Base-by-base conservation (phyloP, 1,139 yeast species). In the Blastobotrys raffinosifermentans region DNA sequence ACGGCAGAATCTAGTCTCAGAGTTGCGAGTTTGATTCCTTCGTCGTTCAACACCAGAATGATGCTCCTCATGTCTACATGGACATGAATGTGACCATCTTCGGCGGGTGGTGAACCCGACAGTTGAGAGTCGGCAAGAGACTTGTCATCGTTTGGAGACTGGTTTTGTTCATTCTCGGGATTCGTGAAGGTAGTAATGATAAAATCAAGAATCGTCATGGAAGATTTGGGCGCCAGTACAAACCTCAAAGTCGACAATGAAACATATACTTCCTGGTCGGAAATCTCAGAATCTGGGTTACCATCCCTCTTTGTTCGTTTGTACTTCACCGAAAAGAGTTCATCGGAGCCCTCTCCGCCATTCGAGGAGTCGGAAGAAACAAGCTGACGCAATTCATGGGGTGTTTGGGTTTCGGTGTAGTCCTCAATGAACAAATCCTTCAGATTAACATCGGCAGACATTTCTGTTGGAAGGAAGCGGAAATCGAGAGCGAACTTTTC, bases 101-200 rank as follows among this genome's bases (percentile, higher is more conserved):
- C 23, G 25, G 37, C 19, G 11, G 49, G 15, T n/a, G 7, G 7
- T 6, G 7, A 6, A 25, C 15, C 15, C 7, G 27, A 21, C 10
- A 2, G 31, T n/a, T 15, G 13, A 16, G 26, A 29, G 17, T 13
- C 13, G 6, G 23, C 15, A 17, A n/a, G 11, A 19, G n/a, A n/a
- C n/a, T 17, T 18, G 11, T 14, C 9, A 6, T 29, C 21, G 14
- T 19, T 19, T 9, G 35, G 31, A 6, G 41, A 25, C 10, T 35
- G 11, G 38, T 9, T 6, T 25, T 13, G 15, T n/a, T n/a, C n/a
- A n/a, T n/a, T n/a, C 20, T 31, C 36, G 64, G 89, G 85, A 46
- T 76, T 69, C 1, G 96, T 82, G 55, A 91, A 91, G 0, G 97
- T 91, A 33, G 89, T 84, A 53, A 89, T 68, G 2, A 82, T 67